Evolutionary conservation across 1,284 basidiomycete species (phyloP).

Genomic region (Naganishia sp.): DNA sequence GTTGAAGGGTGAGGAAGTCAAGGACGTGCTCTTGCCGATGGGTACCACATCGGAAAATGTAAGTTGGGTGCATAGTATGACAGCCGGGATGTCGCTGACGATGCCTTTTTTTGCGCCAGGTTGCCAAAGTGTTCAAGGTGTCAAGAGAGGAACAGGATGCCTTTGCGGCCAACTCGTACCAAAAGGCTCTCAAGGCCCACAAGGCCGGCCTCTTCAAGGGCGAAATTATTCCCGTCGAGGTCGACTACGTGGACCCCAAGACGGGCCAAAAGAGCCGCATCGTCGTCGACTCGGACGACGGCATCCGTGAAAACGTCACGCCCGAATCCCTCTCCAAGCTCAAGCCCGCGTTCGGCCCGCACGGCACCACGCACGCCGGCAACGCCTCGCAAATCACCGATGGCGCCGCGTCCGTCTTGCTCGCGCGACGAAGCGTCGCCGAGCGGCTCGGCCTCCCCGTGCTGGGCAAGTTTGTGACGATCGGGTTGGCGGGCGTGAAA

Average conservation of each 20-base stretch:
- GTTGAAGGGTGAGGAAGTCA: constrained; percentile 69
- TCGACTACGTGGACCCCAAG: constrained; percentile 68
- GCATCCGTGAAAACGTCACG: constrained; percentile 83
- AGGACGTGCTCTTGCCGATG: constrained; percentile 89
- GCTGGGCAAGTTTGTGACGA: constrained; percentile 84
- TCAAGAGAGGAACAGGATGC: constrained; percentile 75
- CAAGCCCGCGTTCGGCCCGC: constrained; percentile 81
- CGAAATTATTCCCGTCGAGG: constrained; percentile 77
- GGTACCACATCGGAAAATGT: constrained; percentile 94
- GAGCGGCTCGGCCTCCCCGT: constrained; percentile 87
- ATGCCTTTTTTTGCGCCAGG: not conserved
- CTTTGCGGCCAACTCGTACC: constrained; percentile 78
- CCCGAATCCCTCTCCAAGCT: constrained; percentile 75
- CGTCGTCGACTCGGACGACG: constrained; percentile 78
- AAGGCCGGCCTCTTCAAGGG: constrained; percentile 80
- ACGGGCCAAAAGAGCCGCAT: constrained; percentile 70
- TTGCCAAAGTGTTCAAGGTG: constrained; percentile 71
- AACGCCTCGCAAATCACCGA: constrained; percentile 97
- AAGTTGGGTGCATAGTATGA: not conserved
- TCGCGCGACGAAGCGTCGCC: constrained; percentile 81
- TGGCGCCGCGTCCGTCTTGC: constrained; percentile 90
- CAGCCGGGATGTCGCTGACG: no score
- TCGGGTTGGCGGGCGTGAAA: constrained; percentile 70
- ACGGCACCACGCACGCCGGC: constrained; percentile 67
- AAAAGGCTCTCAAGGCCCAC: constrained; percentile 77